Percentiles rank a stretch among this genome's conserved stretches.
phyloP scores from a whole-genome alignment of 352 stramenopile species.

The Phytophthora agathidicida region DNA sequence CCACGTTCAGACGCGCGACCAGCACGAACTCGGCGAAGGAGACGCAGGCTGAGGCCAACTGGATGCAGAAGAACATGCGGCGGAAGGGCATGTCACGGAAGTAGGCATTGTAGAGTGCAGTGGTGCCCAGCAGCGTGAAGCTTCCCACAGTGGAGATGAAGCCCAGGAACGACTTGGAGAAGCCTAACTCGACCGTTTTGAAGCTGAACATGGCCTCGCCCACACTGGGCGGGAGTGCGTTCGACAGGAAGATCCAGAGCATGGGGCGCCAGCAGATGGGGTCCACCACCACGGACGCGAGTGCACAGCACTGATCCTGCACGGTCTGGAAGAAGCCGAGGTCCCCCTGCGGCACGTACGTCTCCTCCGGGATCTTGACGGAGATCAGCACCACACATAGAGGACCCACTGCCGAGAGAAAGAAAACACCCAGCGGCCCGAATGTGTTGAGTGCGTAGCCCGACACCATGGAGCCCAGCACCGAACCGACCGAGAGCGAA shows the following conservation, averaged over 20 bases:
- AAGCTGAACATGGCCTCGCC: conserved; percentile 87
- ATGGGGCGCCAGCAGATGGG: conserved; percentile 81
- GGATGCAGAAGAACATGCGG: conserved; percentile 76
- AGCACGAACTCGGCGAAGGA: conserved; percentile 77
- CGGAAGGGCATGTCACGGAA: conserved; percentile 82
- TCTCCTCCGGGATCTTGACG: conserved; percentile 61
- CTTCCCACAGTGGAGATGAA: conserved; percentile 81
- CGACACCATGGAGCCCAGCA: conserved; percentile 75
- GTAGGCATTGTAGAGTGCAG: conserved; percentile 81
- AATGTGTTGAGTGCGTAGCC: conserved; percentile 63
- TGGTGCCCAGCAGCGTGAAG: conserved; percentile 73
- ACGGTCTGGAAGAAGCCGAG: conserved; percentile 61
- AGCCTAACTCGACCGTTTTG: conserved; percentile 76
- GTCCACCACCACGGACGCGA: conserved; percentile 68
- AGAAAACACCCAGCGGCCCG: conserved; percentile 72
- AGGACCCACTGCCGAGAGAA: conserved; percentile 70
- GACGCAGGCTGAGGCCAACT: conserved; percentile 68
- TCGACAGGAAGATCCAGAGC: conserved; percentile 86
- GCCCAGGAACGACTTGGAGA: conserved; percentile 79
- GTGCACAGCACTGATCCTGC: conserved; percentile 47
- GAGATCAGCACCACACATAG: conserved; percentile 74
- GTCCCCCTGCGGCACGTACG: conserved; percentile 30
- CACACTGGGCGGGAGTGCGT: conserved; percentile 71
- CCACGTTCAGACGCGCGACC: conserved; percentile 69
- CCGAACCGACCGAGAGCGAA: conserved; percentile 70